Evolutionary conservation across 441 rosid genomes (phyloP), one percentile per base, ranked within the genome.

Genomic region (Erodium trifolium): DNA sequence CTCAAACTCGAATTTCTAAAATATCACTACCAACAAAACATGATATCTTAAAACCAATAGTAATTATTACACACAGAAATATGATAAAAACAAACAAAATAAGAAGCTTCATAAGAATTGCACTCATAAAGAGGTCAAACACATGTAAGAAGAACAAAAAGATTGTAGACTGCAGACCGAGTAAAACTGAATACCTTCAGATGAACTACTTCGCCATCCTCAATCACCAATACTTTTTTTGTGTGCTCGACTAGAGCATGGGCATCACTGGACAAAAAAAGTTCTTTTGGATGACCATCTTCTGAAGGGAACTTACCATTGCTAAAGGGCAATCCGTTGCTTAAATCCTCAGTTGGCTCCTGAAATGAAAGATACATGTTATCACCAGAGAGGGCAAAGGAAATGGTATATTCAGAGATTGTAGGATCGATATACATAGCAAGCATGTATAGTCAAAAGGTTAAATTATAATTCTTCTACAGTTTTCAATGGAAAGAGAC

Each of bases 191-290:
- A 18, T 83, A 94, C 98, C 99, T 92, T 92, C 43, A 94, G 86
- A 80, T 92, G 86, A 73, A 92, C 94, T 70, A 94, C 93, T 88
- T 94, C 99, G 59, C 86, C 89, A 72, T 94, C 99, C 83, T 94
- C 94, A 78, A 94, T 86, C 80, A 88, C 84, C 85, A 94, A 76
- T 73, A 90, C 97, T 76, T 80, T 92, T 82, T 82, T 92, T 14
- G 98, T 94, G 76, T 94, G 99, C 81, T 94, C 98, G 77, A 92
- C 85, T 72, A 94, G 80, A 68, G 99, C 97, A 71, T 84, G 84
- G 4, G 90, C 92, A 78, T 92, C 98, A 84, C 97, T 94, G 55
- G 97, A 92, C 68, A 94, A 79, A 77, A 92, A 94, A 70, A 94
- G 76, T 73, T 94, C 97, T 78, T 84, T 88, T 47, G 99, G 90